phyloP scores from a whole-genome alignment of 2,329 filamentous ascomycete genomes.

The Exophiala bonariae region DNA sequence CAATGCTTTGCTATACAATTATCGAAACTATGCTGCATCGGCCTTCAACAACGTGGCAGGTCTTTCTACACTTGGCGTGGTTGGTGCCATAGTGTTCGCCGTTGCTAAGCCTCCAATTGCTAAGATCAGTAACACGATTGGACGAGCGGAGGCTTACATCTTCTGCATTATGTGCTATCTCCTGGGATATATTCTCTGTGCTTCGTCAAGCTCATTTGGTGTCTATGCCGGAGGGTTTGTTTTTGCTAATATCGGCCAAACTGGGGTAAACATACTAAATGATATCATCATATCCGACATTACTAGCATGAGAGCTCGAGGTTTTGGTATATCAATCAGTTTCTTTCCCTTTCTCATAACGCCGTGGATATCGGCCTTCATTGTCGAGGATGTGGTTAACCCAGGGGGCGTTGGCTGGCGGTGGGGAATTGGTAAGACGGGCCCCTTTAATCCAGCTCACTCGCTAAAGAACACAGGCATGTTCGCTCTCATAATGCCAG shows the following conservation, averaged over 20 bases:
- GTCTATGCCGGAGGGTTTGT: conserved; percentile 40
- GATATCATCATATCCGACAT: conserved; percentile 45
- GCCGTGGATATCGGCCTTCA: conserved; percentile 43
- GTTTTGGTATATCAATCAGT: conserved; percentile 39
- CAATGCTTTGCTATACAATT: conserved; percentile 39
- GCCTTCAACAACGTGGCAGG: conserved; percentile 35
- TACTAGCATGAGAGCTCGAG: conserved; percentile 41
- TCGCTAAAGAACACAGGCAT: conserved; percentile 25
- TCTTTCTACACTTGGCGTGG: conserved; percentile 13
- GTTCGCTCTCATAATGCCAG: conserved; percentile 44
- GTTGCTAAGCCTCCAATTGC: conserved; percentile 44
- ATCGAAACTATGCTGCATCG: conserved; percentile 43
- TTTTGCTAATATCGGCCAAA: conserved; percentile 39
- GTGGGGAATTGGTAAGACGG: conserved; percentile 38
- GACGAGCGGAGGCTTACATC: conserved; percentile 36
- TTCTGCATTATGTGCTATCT: conserved; percentile 36
- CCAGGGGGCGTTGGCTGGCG: conserved; percentile 42
- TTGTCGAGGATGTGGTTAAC: conserved; percentile 40
- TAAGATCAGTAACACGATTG: conserved; percentile 45
- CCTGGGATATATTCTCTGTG: conserved; percentile 40
- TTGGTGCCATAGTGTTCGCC: conserved; percentile 39
- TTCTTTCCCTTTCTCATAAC: conserved; percentile 44
- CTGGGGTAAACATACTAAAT: conserved; percentile 45
- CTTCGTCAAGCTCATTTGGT: conserved; percentile 36
- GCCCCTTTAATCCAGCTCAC: not conserved